Base-by-base conservation (phyloP, 176 grass and related monocot species). In the Alopecurus myosuroides region DNA sequence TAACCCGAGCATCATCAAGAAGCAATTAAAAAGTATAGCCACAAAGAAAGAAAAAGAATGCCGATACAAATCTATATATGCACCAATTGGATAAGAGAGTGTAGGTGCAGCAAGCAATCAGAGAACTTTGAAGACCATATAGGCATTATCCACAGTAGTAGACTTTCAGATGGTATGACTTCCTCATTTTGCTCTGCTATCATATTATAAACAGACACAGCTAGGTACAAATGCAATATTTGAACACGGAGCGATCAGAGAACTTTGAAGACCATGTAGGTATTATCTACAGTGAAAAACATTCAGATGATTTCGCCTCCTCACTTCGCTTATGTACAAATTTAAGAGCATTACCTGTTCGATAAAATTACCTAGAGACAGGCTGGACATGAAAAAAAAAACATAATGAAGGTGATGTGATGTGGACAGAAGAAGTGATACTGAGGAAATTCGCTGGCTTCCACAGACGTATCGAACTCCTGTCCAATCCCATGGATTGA, bases 261-360 rank as follows among this genome's bases (percentile, higher is more conserved):
- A 85, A 88, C 82, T 90, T 93, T 93, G 88, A 93, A 93, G 81
- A 91, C 85, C 76, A 85, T 81, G 26, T 39, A 19, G 30, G 25
- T 51, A 29, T n/a, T 74, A 44, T 90, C 91, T 6, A 60, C 91
- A 88, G 58, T 3, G n/a, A 82, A 61, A 70, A 65, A 40, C 11
- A 39, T 86, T 89, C 65, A 84, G 73, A 68, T 34, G 30, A 80
- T 86, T 75, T 33, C 8, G 14, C 53, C 65, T 86, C 87, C 79
- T 92, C 90, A 86, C 61, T 80, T 92, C 34, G 42, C 85, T 53
- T 84, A 52, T 37, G 62, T 79, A 40, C 10, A 40, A 41, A 41
- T 52, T 5, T 7, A 10, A 40, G 4, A 28, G 2, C 0, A 55
- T 25, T 0, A 68, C 6, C 11, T 19, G 30, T 49, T 49, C 15